Evolutionary conservation across 2,329 filamentous ascomycete species (phyloP), one percentile per base, ranked within the genome.

Genomic region (Epichloe amarillans): DNA sequence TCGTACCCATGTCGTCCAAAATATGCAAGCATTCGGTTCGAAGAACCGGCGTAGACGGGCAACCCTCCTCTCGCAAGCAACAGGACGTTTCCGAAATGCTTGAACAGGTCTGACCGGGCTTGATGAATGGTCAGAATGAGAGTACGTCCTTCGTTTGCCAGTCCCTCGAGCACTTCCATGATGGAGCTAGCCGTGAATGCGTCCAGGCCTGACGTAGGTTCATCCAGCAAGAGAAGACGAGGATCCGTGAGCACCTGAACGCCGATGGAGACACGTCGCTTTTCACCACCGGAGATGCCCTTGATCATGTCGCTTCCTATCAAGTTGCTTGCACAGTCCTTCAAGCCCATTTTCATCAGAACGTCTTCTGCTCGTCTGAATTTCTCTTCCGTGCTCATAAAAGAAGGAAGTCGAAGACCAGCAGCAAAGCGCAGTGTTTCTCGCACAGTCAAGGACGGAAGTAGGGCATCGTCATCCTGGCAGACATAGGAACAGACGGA

Each of bases 81-180:
- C 1, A 89, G 66, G 0, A 89, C 73, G 51, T 83, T 86, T 1
- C 83, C 83, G 60, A 89, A 89, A 53, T 82, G 77, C 19, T 71
- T 70, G 59, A 88, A 89, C 0, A 88, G 65, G 54, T 88, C 83
- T 0, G 83, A 87, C 3, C 85, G 78, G 1, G 84, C 82, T 62
- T 89, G 86, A 52, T 89, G 86, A 37, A 89, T 87, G 0, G 84
- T 88, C n/a, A 88, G 70, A 42, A 89, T 79, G 1, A 89, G 64
- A 0, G 85, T 89, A 5, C 84, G 77, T 1, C 85, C 85, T 66
- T 89, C 85, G 21, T 79, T 76, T 0, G 85, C 84, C 2, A 90
- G 70, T 2, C 81, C 81, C 23, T 78, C 74, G 1, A 89, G 72
- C 3, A 89, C 83, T 53, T 87, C 83, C 65, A 88, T 80, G 54